phyloP scores from a whole-genome alignment of 345 rosid species.

The Gossypium bickii region DNA sequence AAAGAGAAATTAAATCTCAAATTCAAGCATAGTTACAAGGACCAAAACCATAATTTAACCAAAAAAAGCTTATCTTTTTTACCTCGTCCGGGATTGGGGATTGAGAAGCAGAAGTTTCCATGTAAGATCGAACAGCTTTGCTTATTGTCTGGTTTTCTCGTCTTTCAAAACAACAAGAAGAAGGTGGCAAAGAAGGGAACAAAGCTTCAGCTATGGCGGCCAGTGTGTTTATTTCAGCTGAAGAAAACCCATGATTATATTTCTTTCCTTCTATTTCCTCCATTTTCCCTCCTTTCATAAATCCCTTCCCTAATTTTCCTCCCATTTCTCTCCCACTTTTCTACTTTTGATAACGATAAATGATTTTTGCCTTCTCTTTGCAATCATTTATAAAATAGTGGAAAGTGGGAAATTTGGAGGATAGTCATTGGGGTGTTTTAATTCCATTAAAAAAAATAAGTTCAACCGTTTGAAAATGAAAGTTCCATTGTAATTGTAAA shows the following conservation, averaged over 20 bases:
- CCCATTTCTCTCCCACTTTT: conserved; percentile 16
- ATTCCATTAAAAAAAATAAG: background rate
- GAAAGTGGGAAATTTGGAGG: background rate
- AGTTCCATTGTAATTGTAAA: too few relatives aligned
- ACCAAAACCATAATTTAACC: too few relatives aligned
- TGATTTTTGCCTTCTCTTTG: background rate
- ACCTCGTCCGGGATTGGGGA: conserved; percentile 38
- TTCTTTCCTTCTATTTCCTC: background rate
- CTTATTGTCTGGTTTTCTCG: conserved; percentile 9
- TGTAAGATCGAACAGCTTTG: conserved; percentile 36
- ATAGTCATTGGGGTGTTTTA: background rate
- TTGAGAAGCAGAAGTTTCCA: conserved; percentile 43
- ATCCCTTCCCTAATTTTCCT: conserved; percentile 26
- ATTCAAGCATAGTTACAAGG: too few relatives aligned
- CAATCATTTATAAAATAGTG: background rate
- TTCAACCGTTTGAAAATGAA: too few relatives aligned
- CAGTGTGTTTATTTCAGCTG: conserved; percentile 48
- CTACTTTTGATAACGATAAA: too few relatives aligned
- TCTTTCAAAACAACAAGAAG: conserved; percentile 9
- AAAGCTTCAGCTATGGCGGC: conserved; percentile 46
- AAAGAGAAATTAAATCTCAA: too few relatives aligned
- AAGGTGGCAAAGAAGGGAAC: conserved; percentile 44
- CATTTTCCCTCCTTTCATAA: conserved; percentile 28
- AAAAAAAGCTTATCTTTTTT: background rate
- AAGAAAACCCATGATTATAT: conserved; percentile 37